phyloP scores from a whole-genome alignment of 805 yeast genomes.

The Cyberlindnera mississippiensis region DNA sequence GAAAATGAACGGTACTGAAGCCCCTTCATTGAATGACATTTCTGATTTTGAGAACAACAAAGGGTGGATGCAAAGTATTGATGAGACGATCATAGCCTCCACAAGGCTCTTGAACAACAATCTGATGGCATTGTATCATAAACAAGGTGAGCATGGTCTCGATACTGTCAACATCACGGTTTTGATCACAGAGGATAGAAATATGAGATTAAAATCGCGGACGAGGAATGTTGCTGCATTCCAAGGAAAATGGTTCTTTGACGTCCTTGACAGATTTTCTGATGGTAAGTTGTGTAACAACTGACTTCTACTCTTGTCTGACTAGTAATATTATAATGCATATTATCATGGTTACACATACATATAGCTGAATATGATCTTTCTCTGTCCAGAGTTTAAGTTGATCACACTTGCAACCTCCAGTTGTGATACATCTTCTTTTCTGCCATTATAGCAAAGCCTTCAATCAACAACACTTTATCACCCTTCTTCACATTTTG shows the following conservation, averaged over 20 bases:
- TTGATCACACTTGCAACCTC: slow-evolving; percentile 12
- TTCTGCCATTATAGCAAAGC: slow-evolving; percentile 3
- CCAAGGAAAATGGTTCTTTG: slow-evolving; percentile 59
- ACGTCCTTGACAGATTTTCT: slow-evolving; percentile 41
- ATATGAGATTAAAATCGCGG: slow-evolving; percentile 64
- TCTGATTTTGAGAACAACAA: slow-evolving; percentile 70
- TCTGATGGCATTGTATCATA: neutral
- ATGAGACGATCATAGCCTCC: slow-evolving; percentile 42
- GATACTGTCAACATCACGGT: slow-evolving; percentile 33
- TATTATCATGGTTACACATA: neutral
- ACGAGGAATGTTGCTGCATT: slow-evolving; percentile 50
- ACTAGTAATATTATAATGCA: neutral
- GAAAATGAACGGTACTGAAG: slow-evolving; percentile 66
- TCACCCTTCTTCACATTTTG: slow-evolving; percentile 17
- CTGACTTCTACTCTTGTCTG: too few species aligned
- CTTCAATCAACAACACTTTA: slow-evolving; percentile 8
- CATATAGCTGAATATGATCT: neutral
- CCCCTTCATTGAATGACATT: slow-evolving; percentile 66
- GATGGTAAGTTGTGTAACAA: slow-evolving; percentile 49
- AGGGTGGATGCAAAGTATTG: slow-evolving; percentile 69
- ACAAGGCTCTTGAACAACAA: slow-evolving; percentile 9
- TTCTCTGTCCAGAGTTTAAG: neutral
- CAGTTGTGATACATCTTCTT: slow-evolving; percentile 21
- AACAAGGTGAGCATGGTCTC: slow-evolving; percentile 6
- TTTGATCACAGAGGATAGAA: slow-evolving; percentile 69